phyloP scores from a whole-genome alignment of 176 grass and related monocot genomes.

The Triticum monococcum region DNA sequence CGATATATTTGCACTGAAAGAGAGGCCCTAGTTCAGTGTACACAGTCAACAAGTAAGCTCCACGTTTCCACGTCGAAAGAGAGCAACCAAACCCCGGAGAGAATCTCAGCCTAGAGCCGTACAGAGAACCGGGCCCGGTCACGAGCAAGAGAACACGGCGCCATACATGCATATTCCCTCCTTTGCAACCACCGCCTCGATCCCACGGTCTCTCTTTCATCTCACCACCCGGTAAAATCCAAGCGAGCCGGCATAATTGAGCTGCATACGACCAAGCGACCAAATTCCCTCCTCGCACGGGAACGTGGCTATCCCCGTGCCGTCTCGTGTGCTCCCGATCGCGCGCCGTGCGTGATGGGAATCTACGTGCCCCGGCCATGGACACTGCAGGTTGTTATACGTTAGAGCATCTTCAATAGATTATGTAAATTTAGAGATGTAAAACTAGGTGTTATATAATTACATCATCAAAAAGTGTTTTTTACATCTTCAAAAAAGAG shows the following conservation, averaged over 20 bases:
- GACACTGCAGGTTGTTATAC: neutral
- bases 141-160: neutral
- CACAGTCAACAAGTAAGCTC: neutral
- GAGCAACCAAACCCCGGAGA: conserved; percentile 6
- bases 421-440: too few relatives aligned
- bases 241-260: conserved; percentile 14
- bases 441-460: too few relatives aligned
- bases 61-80: neutral
- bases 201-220: neutral
- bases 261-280: conserved; percentile 22
- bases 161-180: conserved; percentile 11
- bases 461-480: too few relatives aligned
- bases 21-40: neutral
- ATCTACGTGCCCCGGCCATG: neutral
- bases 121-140: neutral
- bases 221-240: conserved; percentile 27
- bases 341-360: neutral
- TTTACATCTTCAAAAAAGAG: too few relatives aligned
- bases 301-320: neutral
- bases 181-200: neutral
- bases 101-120: conserved; percentile 35
- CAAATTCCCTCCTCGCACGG: conserved; percentile 37
- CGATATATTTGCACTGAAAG: neutral
- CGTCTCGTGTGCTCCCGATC: neutral
- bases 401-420: too few relatives aligned